A percentile compares a stretch with the other conserved stretches of the same genome.
These are phyloP conservation scores for Leccinellum rugosiceps DNA, from an alignment of 768 basidiomycete genomes.

Conservation along the genomic window DNA sequence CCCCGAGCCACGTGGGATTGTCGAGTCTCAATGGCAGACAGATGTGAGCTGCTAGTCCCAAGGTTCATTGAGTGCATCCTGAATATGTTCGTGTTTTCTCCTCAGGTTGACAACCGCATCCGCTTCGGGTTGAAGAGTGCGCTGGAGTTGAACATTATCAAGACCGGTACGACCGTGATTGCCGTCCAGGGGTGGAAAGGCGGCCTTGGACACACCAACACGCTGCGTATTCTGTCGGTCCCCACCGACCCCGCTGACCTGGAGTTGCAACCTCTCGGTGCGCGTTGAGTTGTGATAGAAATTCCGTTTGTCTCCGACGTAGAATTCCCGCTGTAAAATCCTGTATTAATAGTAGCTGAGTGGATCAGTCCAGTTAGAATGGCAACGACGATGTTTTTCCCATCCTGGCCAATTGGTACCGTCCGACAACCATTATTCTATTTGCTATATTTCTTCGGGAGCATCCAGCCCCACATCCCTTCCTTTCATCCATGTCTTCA, in stretches of 20 bases:
- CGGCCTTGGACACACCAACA: constrained; percentile 94
- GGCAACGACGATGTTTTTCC: background rate
- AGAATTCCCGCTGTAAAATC: constrained; percentile 1
- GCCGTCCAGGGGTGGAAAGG: constrained; percentile 99
- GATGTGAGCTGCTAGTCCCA: constrained; percentile 58
- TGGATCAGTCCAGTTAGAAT: background rate
- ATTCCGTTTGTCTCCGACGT: background rate
- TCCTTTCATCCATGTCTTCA: constrained; percentile 1
- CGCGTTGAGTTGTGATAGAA: constrained; percentile 15
- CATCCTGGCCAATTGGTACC: background rate
- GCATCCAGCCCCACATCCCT: background rate
- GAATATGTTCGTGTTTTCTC: constrained; percentile 6
- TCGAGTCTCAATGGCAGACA: constrained; percentile 91
- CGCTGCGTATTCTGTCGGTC: constrained; percentile 77
- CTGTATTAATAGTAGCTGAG: constrained; percentile 2
- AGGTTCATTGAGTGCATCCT: constrained; percentile 3
- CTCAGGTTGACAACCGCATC: constrained; percentile 83
- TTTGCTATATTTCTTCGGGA: background rate
- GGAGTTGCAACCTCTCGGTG: constrained; percentile 60
- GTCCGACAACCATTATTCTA: background rate
- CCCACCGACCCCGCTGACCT: constrained; percentile 80
- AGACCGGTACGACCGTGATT: constrained; percentile 83
- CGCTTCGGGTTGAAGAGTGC: constrained; percentile 86
- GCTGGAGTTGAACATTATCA: constrained; percentile 80
- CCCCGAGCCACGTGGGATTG: constrained; percentile 87